Conservation (phyloP, 2,329 filamentous ascomycete species). For the Microdochium bolleyi region DNA sequence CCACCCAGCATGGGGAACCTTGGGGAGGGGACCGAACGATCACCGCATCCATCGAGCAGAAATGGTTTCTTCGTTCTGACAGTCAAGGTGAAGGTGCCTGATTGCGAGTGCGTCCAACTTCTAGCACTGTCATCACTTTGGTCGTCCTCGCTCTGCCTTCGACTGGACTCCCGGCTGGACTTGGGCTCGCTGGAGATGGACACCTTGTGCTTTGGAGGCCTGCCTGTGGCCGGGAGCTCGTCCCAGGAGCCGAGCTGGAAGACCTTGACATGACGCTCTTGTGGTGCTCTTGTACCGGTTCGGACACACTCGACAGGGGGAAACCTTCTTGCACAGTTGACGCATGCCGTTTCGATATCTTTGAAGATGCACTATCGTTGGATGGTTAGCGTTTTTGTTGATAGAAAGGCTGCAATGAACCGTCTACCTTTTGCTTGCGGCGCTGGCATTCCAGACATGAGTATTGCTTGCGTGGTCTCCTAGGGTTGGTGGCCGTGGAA, state of each 20-base stretch:
- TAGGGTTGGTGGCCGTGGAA: neutral
- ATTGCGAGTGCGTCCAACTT: neutral
- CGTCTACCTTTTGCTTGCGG: conserved; percentile 10
- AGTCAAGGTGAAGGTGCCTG: neutral
- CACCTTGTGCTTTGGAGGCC: neutral
- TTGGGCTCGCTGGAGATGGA: neutral
- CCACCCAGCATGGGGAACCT: conserved; percentile 5
- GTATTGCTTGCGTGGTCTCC: conserved; percentile 4
- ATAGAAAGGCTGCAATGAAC: no score
- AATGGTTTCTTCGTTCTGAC: conserved; percentile 1
- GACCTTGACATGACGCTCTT: conserved; percentile 5
- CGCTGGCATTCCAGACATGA: conserved; percentile 10
- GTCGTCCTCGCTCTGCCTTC: neutral
- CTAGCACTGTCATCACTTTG: neutral
- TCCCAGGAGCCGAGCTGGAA: conserved; percentile 4
- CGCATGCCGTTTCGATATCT: conserved; percentile 3
- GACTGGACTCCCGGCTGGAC: neutral
- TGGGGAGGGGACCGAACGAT: conserved; percentile 8
- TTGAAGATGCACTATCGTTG: conserved; percentile 7
- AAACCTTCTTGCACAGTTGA: conserved; percentile 9
- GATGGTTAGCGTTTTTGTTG: neutral
- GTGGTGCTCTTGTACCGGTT: conserved; percentile 1
- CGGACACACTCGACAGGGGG: conserved; percentile 7
- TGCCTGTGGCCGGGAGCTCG: conserved; percentile 1
- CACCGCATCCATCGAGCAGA: conserved; percentile 10